Percentiles rank a stretch among this genome's conserved stretches.
phyloP scores from a whole-genome alignment of 2,329 filamentous ascomycete species.

The Graphiopsis chlorocephala region DNA sequence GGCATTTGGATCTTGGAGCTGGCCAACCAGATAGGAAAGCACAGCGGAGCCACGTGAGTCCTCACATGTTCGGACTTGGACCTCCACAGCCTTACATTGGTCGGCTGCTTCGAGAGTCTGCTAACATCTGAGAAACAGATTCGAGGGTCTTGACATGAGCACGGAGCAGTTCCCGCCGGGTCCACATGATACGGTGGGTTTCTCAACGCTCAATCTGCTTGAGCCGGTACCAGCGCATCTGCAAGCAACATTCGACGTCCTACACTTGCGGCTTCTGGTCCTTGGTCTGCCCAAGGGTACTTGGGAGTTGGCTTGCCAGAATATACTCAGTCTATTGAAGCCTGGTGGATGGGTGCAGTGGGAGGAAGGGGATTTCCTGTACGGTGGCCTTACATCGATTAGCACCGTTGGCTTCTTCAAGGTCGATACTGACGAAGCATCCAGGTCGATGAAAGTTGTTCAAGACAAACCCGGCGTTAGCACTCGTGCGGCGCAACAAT shows the following conservation, averaged over 20 bases:
- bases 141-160: slow-evolving; percentile 24
- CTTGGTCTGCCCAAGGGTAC: slow-evolving; percentile 18
- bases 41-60: not conserved
- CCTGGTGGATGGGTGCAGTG: slow-evolving; percentile 26
- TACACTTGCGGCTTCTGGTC: slow-evolving; percentile 25
- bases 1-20: slow-evolving; percentile 23
- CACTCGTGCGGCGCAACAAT: not conserved
- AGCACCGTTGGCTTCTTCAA: not conserved
- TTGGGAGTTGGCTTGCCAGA: slow-evolving; percentile 19
- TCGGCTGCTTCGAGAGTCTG: not conserved
- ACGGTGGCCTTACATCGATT: not conserved
- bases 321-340: slow-evolving; percentile 21
- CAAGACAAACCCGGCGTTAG: not conserved
- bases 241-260: slow-evolving; percentile 19
- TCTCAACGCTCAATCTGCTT: slow-evolving; percentile 21
- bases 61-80: not conserved
- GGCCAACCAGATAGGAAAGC: not conserved
- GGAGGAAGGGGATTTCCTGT: slow-evolving; percentile 22
- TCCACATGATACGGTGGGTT: not conserved
- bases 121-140: slow-evolving; percentile 3
- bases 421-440: not conserved
- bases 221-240: slow-evolving; percentile 17
- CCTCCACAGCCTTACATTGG: not conserved
- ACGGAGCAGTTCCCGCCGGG: slow-evolving; percentile 20
- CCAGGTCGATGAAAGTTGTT: not conserved